Evolutionary conservation across 176 grass and related monocot species (phyloP).

Genomic region (Carex scoparia): DNA sequence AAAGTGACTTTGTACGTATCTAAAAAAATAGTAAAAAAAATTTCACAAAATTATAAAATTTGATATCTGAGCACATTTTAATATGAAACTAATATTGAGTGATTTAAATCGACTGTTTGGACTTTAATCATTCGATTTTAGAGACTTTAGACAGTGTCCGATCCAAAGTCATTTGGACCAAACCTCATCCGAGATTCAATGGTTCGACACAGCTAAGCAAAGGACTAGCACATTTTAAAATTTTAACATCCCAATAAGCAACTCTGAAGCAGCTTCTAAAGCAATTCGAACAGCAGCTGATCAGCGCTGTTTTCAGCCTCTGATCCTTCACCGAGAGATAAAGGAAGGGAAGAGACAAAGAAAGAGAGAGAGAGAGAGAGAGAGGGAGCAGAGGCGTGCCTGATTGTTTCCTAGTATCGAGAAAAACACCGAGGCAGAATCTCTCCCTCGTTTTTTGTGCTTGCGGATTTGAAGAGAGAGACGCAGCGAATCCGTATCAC

Average conservation of each 20-base stretch:
- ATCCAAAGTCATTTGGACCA: too few species aligned
- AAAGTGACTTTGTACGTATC: too few species aligned
- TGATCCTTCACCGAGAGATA: not conserved
- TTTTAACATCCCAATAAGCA: not conserved
- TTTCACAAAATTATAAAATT: too few species aligned
- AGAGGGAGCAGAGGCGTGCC: constrained; percentile 6
- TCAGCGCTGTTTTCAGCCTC: not conserved
- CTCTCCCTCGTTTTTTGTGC: not conserved
- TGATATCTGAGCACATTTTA: too few species aligned
- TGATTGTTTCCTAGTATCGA: constrained; percentile 18
- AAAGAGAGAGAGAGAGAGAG: constrained; percentile 13
- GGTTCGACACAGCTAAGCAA: not conserved
- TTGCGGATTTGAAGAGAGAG: not conserved
- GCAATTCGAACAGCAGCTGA: not conserved
- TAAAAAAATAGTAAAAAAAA: too few species aligned
- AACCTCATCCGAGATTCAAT: too few species aligned
- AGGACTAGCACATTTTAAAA: not conserved
- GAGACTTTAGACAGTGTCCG: too few species aligned
- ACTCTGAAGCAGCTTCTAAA: constrained; percentile 12
- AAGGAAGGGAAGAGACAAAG: not conserved
- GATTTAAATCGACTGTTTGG: too few species aligned
- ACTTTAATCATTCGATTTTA: too few species aligned
- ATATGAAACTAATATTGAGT: too few species aligned
- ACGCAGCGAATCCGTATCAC: too few species aligned
- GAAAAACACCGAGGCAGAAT: constrained; percentile 5